A percentile compares a stretch with the other conserved stretches of the same genome.
These are phyloP conservation scores for Hygrocybe punicea DNA, from an alignment of 768 basidiomycete species.

Conservation along the genomic window DNA sequence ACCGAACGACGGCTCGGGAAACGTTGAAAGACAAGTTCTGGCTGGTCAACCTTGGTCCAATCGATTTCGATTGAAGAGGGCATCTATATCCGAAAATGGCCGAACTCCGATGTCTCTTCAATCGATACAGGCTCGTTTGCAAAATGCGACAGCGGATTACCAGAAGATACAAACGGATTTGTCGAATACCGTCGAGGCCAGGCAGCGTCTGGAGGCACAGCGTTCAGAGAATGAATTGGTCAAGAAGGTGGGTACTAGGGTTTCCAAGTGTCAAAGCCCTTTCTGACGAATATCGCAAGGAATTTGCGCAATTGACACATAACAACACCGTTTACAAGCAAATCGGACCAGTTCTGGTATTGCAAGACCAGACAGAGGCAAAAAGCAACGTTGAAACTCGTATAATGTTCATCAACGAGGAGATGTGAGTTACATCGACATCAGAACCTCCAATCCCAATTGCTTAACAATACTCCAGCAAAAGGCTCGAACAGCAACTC, in stretches of 20 bases:
- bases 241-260: conserved; percentile 63
- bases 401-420: conserved; percentile 79
- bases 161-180: conserved; percentile 80
- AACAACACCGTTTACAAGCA: conserved; percentile 86
- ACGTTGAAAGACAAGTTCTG: conserved; percentile 60
- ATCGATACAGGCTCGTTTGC: conserved; percentile 43
- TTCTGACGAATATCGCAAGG: conserved; percentile 44
- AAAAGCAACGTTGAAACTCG: conserved; percentile 86
- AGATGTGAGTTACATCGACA: conserved; percentile 61
- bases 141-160: conserved; percentile 68
- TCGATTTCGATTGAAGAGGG: conserved; percentile 38
- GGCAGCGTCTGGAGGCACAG: conserved; percentile 87
- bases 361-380: conserved; percentile 86
- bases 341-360: conserved; percentile 84
- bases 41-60: conserved; percentile 63
- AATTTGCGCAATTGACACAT: conserved; percentile 70
- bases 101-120: background rate
- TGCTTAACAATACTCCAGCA: conserved; percentile 33
- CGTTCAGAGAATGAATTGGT: conserved; percentile 89
- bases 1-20: conserved; percentile 86
- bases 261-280: background rate
- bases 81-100: conserved; percentile 22
- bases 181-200: conserved; percentile 66
- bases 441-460: background rate
- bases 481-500: conserved; percentile 77